These are phyloP conservation scores for Diaporthe citriasiana DNA, from an alignment of 2,329 filamentous ascomycete species.

Conservation along the genomic window DNA sequence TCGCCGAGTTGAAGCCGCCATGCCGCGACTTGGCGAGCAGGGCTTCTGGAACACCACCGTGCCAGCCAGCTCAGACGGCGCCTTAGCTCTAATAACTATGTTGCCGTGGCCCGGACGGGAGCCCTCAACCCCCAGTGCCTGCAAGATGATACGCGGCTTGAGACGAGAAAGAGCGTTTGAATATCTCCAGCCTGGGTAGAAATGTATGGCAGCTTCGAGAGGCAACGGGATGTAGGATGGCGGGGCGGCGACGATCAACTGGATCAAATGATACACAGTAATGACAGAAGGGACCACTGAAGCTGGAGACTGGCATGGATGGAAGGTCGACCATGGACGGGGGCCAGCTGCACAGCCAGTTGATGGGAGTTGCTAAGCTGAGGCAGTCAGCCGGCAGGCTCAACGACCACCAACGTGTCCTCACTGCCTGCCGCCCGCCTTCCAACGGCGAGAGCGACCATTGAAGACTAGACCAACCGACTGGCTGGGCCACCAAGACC, in stretches of 20 bases:
- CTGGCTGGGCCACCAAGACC: constrained; percentile 4
- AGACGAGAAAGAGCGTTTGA: neutral
- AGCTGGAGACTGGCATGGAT: neutral
- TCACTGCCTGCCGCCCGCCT: constrained; percentile 21
- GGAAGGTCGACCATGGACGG: constrained; percentile 20
- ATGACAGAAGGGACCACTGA: constrained; percentile 23
- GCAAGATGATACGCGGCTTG: neutral
- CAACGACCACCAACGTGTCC: neutral
- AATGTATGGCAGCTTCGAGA: neutral
- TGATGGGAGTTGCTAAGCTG: neutral
- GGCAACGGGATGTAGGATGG: neutral
- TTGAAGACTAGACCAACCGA: constrained; percentile 12
- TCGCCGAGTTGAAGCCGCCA: constrained; percentile 30
- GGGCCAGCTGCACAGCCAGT: neutral
- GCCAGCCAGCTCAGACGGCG: constrained; percentile 13
- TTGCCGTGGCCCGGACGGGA: neutral
- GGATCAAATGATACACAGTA: constrained; percentile 20
- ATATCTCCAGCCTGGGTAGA: neutral
- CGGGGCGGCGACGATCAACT: constrained; percentile 10
- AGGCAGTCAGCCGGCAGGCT: constrained; percentile 30
- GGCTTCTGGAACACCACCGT: constrained; percentile 35
- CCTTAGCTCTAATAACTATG: neutral
- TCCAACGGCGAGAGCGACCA: constrained; percentile 26
- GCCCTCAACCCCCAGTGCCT: neutral
- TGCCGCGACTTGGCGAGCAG: constrained; percentile 35